Conservation (phyloP, 1,284 basidiomycete species). For the Apiotrichum laibachii region DNA sequence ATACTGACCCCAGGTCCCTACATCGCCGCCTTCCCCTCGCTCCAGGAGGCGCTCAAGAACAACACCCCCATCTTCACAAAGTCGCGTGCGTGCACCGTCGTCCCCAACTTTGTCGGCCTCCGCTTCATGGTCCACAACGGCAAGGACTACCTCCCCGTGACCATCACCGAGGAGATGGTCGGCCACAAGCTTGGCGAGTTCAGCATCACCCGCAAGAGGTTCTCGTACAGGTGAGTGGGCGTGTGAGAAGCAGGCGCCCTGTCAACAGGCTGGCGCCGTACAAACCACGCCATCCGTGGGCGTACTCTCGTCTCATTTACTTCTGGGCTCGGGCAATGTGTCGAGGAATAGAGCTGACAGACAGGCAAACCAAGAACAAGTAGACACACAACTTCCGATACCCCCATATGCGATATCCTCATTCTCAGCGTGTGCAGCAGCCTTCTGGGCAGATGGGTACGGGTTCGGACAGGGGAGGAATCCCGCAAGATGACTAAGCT, state of each 20-base stretch:
- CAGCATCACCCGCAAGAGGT: constrained; percentile 70
- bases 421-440: not conserved
- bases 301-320: no score
- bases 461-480: no score
- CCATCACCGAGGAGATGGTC: constrained; percentile 94
- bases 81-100: constrained; percentile 84
- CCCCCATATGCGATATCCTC: constrained; percentile 12
- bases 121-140: constrained; percentile 94
- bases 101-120: constrained; percentile 90
- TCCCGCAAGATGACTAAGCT: no score
- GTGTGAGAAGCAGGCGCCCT: no score
- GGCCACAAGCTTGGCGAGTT: constrained; percentile 98
- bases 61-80: constrained; percentile 86
- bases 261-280: no score
- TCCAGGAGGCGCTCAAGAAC: constrained; percentile 76
- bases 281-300: no score
- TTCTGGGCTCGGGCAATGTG: no score
- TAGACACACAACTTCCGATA: constrained; percentile 11
- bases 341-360: constrained; percentile 5
- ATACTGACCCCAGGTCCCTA: constrained; percentile 69
- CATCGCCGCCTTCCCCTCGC: constrained; percentile 90
- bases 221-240: constrained; percentile 49
- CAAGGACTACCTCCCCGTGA: constrained; percentile 80
- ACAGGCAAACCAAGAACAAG: constrained; percentile 25
- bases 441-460: no score